Percentiles rank a stretch among this genome's conserved stretches.
These are phyloP conservation scores for Hemileccinum rubropunctum DNA, from an alignment of 768 basidiomycete genomes.

Conservation along the genomic window DNA sequence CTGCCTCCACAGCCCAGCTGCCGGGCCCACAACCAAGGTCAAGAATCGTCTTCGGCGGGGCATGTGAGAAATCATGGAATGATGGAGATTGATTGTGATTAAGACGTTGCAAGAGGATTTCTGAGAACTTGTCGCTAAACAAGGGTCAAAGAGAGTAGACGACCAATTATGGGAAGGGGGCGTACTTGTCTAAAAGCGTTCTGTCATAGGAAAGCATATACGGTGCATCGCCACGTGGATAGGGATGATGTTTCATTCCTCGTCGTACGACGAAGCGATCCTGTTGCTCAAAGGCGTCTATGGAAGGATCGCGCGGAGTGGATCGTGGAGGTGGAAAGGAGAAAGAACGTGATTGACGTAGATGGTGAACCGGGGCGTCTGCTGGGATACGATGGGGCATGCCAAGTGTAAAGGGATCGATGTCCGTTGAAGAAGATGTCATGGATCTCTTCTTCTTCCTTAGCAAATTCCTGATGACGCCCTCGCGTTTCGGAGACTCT, in stretches of 20 bases:
- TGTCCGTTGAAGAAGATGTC: background rate
- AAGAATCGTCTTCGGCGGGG: conserved; percentile 54
- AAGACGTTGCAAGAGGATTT: conserved; percentile 53
- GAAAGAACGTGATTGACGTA: background rate
- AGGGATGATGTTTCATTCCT: conserved; percentile 55
- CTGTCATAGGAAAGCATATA: conserved; percentile 70
- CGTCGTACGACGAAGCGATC: conserved; percentile 24
- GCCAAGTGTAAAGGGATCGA: conserved; percentile 7
- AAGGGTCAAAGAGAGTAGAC: conserved; percentile 8
- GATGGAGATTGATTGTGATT: conserved; percentile 52
- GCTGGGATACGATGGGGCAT: background rate
- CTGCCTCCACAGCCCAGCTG: conserved; percentile 63
- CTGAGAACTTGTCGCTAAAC: conserved; percentile 58
- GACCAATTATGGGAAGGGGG: conserved; percentile 5
- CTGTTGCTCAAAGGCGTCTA: conserved; percentile 20
- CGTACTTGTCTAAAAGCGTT: conserved; percentile 57
- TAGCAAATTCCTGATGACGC: conserved; percentile 15
- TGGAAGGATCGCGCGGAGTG: conserved; percentile 8
- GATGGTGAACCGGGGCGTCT: background rate
- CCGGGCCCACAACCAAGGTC: conserved; percentile 79
- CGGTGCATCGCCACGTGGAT: conserved; percentile 43
- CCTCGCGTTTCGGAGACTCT: conserved; percentile 21
- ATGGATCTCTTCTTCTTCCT: conserved; percentile 26
- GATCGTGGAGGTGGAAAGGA: background rate
- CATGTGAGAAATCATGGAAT: conserved; percentile 51